Percentiles rank a stretch among this genome's conserved stretches.
These are phyloP conservation scores for Penicillium bovifimosum DNA, from an alignment of 495 filamentous ascomycete species.

Conservation along the genomic window DNA sequence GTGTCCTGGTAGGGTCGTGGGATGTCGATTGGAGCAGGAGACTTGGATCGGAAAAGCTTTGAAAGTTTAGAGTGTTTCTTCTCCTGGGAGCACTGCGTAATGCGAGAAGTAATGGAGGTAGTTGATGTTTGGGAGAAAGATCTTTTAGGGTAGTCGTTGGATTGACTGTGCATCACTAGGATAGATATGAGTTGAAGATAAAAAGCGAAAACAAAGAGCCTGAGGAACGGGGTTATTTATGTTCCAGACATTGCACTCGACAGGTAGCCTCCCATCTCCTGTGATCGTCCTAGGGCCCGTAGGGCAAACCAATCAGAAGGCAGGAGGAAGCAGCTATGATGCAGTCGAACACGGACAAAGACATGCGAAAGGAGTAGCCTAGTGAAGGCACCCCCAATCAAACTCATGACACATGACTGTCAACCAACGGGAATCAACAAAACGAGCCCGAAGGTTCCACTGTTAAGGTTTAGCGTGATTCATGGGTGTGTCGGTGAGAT, in stretches of 20 bases:
- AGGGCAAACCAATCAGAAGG: slow-evolving; percentile 26
- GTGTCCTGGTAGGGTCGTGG: slow-evolving; percentile 7
- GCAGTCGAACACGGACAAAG: neutral
- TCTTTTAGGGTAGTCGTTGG: slow-evolving; percentile 15
- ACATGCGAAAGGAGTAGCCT: neutral
- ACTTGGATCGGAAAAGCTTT: slow-evolving; percentile 19
- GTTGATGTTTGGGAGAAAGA: slow-evolving; percentile 24
- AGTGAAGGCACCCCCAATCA: neutral
- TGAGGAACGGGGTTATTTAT: slow-evolving; percentile 12
- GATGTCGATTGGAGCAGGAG: slow-evolving; percentile 18
- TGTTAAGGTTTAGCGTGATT: neutral
- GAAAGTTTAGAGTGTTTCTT: slow-evolving; percentile 10
- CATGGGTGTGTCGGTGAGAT: neutral
- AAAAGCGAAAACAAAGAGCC: neutral
- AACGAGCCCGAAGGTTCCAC: neutral
- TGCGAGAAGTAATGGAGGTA: slow-evolving; percentile 17
- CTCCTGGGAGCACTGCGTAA: slow-evolving; percentile 15
- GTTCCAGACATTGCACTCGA: slow-evolving; percentile 2
- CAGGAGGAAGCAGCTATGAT: neutral
- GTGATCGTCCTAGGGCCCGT: slow-evolving; percentile 17
- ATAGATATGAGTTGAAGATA: neutral
- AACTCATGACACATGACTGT: neutral
- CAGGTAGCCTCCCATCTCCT: neutral
- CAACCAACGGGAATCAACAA: neutral
- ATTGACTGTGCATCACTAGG: slow-evolving; percentile 21